Evolutionary conservation across 2,329 filamentous ascomycete species (phyloP), one percentile per base, ranked within the genome.

Genomic region (Fusarium guadeloupense): DNA sequence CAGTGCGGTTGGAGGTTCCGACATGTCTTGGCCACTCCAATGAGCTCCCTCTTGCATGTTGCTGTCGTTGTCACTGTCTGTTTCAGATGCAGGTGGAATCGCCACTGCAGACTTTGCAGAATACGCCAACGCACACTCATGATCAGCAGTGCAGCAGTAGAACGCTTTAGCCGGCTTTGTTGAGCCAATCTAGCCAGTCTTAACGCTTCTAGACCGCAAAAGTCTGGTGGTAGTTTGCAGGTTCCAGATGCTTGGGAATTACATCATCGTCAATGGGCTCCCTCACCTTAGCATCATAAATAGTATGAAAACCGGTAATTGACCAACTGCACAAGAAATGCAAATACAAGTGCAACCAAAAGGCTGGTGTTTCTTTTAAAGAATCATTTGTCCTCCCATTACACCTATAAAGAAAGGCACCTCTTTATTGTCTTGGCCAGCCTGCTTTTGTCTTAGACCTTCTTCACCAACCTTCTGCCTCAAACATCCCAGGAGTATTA

Each of bases 211-310:
- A 53, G 43, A 43, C 49, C 37, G 21, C 14, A 43, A 38, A 35
- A 21, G 37, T 25, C 39, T 37, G 44, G 16, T 21, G 44, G 43
- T 20, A 26, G 45, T 46, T 56, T 62, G 52, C 48, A 62, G 33
- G 57, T 58, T 55, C 59, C 44, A 47, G 40, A 50, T 47, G 37
- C 45, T 60, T 35, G 20, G 54, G 40, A 30, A 67, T 70, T 70
- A 70, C 68, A 70, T 70, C 68, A 70, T 70, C 42, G 62, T 40
- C 38, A 35, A 46, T 20, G 21, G 63, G 62, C 62, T 66, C 46
- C 62, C 62, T 66, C 62, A 63, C 48, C 54, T n/a, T 40, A 45
- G 42, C 45, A 56, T 54, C 61, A 65, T 58, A 51, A 38, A 34
- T 37, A 45, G 51, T 30, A 49, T 47, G 54, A 49, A 64, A 66